Evolutionary conservation across 768 basidiomycete genomes (phyloP).

Genomic region (Lactarius indigo): DNA sequence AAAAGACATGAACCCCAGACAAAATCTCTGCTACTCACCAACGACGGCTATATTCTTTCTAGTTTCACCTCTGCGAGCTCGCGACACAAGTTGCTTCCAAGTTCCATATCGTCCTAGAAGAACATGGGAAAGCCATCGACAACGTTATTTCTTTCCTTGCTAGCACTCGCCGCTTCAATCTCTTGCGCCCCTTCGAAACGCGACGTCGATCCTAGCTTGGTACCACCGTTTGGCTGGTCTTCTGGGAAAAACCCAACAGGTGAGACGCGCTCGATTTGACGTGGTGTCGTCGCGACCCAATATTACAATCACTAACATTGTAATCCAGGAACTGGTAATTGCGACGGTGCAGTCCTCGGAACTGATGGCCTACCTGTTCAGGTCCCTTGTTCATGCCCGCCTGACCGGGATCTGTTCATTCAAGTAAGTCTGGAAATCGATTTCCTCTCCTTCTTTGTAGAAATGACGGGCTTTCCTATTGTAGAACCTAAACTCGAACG

Average conservation of each 20-base stretch:
- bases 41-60: neutral
- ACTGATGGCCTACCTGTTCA: conserved; percentile 35
- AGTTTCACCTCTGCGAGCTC: neutral
- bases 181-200: conserved; percentile 4
- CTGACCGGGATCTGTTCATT: conserved; percentile 33
- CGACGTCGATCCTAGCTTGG: conserved; percentile 28
- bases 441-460: neutral
- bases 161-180: neutral
- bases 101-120: neutral
- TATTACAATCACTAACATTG: neutral
- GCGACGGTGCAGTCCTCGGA: conserved; percentile 36
- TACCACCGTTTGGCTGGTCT: conserved; percentile 28
- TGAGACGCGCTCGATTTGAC: conserved; percentile 1
- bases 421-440: conserved; percentile 18
- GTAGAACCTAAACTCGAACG: conserved; percentile 29
- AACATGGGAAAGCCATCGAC: neutral
- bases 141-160: neutral
- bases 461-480: neutral
- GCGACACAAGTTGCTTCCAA: neutral
- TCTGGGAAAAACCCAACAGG: conserved; percentile 27
- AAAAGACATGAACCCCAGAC: neutral
- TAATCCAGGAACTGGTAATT: conserved; percentile 33
- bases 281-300: too few species aligned
- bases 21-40: neutral
- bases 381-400: conserved; percentile 42